phyloP scores from a whole-genome alignment of 305 asterid genomes.

The Lippia alba region DNA sequence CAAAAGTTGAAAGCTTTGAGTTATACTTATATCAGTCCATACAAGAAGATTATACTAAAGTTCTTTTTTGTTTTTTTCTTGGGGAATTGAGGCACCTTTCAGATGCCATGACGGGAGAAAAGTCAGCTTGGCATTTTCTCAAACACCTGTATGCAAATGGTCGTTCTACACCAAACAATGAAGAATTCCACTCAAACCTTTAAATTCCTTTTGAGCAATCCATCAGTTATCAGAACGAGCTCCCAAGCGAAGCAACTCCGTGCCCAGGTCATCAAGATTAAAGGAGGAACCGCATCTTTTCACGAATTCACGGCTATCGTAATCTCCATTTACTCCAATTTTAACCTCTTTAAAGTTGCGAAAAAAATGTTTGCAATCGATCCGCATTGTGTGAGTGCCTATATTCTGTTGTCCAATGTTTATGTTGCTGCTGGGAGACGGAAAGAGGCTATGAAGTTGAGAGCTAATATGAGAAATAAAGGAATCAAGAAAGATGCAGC shows the following conservation, averaged over 20 bases:
- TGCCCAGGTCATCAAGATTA: constrained; percentile 66
- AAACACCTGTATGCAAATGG: constrained; percentile 1
- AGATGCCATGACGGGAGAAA: neutral
- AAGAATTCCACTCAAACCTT: constrained; percentile 34
- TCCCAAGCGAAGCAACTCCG: constrained; percentile 81
- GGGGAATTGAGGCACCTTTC: neutral
- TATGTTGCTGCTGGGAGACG: constrained; percentile 74
- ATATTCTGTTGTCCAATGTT: constrained; percentile 70
- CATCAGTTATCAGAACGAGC: constrained; percentile 61
- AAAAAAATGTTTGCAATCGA: constrained; percentile 61
- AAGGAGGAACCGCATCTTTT: constrained; percentile 31
- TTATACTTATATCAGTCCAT: too few relatives aligned
- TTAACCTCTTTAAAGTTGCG: constrained; percentile 69
- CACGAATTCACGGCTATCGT: constrained; percentile 45
- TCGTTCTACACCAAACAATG: constrained; percentile 36
- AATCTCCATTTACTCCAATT: constrained; percentile 74
- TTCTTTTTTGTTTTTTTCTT: too few relatives aligned
- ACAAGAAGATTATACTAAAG: too few relatives aligned
- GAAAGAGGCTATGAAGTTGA: constrained; percentile 70
- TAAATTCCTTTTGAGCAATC: constrained; percentile 44
- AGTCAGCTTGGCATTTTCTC: constrained; percentile 34
- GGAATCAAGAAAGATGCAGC: constrained; percentile 70
- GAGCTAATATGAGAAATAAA: constrained; percentile 58
- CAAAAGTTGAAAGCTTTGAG: too few relatives aligned
- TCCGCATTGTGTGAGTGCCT: constrained; percentile 59